Conservation (phyloP, 495 filamentous ascomycete genomes). For the Thozetella sp. region DNA sequence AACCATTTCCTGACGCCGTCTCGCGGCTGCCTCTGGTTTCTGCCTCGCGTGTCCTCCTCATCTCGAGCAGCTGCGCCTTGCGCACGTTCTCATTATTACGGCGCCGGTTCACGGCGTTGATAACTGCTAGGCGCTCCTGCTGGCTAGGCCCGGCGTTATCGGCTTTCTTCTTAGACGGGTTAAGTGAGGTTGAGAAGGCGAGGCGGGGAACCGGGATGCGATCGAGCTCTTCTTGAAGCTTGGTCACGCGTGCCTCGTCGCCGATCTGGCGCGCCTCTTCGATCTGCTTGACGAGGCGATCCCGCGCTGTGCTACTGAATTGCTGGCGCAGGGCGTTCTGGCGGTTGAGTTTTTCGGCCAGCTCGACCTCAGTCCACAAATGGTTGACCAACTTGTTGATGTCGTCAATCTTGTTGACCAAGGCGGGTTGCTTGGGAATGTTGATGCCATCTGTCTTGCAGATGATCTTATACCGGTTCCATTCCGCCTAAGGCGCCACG, state of each 20-base stretch:
- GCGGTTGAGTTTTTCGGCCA: constrained; percentile 74
- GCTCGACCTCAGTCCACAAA: constrained; percentile 76
- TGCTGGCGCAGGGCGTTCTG: constrained; percentile 63
- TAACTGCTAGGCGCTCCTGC: constrained; percentile 73
- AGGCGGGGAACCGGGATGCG: constrained; percentile 68
- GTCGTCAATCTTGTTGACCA: constrained; percentile 73
- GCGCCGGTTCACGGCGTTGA: constrained; percentile 79
- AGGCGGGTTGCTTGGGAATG: constrained; percentile 65
- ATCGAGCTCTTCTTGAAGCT: constrained; percentile 68
- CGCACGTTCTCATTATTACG: constrained; percentile 81
- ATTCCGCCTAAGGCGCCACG: constrained; percentile 61
- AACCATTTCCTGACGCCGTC: constrained; percentile 32
- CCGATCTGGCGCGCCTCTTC: constrained; percentile 64
- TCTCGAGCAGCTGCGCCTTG: constrained; percentile 81
- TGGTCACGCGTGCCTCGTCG: constrained; percentile 59
- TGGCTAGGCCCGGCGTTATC: constrained; percentile 48
- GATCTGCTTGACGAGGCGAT: constrained; percentile 60
- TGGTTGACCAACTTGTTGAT: constrained; percentile 80
- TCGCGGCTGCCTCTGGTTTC: constrained; percentile 34
- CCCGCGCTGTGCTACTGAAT: constrained; percentile 63
- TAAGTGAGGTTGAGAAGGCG: constrained; percentile 65
- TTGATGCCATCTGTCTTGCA: constrained; percentile 70
- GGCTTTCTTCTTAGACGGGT: constrained; percentile 41
- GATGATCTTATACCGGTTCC: constrained; percentile 78
- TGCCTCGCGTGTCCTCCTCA: constrained; percentile 59